Evolutionary conservation across 208 protist genomes (phyloP).

Genomic region (Leishmania guyanensis): DNA sequence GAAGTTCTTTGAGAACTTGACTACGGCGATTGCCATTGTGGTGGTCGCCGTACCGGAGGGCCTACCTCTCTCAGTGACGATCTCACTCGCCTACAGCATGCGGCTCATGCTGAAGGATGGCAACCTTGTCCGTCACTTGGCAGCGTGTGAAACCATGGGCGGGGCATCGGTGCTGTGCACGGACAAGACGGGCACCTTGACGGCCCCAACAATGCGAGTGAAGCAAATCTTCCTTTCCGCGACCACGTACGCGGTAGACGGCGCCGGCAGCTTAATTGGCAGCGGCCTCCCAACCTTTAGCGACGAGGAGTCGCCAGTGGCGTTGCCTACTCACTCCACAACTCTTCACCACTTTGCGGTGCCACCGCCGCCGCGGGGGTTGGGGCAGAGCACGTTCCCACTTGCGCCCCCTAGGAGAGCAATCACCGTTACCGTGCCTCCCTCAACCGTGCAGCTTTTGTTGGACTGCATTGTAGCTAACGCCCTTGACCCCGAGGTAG

Average conservation of each 20-base stretch:
- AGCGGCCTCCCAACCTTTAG: neutral
- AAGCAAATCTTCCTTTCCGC: constrained; percentile 53
- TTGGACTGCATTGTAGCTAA: constrained; percentile 71
- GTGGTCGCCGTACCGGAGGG: constrained; percentile 98
- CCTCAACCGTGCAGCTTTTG: constrained; percentile 41
- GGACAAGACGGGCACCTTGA: constrained; percentile 96
- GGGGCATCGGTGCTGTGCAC: constrained; percentile 93
- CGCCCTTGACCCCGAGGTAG: constrained; percentile 60
- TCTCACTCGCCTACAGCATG: constrained; percentile 97
- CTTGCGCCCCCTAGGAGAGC: neutral
- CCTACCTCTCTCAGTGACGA: constrained; percentile 97
- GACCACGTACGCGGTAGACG: constrained; percentile 21
- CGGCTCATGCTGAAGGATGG: constrained; percentile 94
- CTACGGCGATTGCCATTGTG: constrained; percentile 95
- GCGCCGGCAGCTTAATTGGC: neutral
- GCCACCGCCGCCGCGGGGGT: neutral
- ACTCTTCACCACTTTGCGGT: neutral
- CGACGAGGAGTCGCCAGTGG: neutral
- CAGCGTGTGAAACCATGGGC: constrained; percentile 97
- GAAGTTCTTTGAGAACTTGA: constrained; percentile 90
- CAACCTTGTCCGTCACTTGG: constrained; percentile 94
- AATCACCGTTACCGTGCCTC: constrained; percentile 30
- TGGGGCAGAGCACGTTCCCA: neutral
- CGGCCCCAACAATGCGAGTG: constrained; percentile 92
- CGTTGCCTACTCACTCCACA: constrained; percentile 1